Evolutionary conservation across 2,329 filamentous ascomycete genomes (phyloP).

Genomic region (Pseudogymnoascus sp.): DNA sequence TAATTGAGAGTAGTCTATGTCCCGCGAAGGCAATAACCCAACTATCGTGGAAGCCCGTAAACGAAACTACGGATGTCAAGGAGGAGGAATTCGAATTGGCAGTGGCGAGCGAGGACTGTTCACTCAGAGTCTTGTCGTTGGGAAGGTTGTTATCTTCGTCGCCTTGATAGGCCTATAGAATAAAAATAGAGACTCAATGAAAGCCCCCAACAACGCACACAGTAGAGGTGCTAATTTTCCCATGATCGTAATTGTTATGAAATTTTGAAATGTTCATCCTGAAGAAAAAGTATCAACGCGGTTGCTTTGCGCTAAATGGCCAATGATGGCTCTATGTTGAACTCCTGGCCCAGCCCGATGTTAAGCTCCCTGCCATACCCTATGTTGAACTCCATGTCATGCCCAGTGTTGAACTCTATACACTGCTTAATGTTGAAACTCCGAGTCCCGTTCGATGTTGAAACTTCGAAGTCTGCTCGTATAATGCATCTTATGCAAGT

Average conservation of each 20-base stretch:
- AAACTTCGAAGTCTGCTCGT: constrained; percentile 9
- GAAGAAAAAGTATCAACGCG: neutral
- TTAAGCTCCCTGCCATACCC: neutral
- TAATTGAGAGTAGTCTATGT: constrained; percentile 35
- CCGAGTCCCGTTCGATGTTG: constrained; percentile 4
- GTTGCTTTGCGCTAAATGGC: constrained; percentile 1
- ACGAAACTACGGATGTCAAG: constrained; percentile 11
- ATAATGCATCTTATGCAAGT: constrained; percentile 3
- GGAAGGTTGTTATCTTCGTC: neutral
- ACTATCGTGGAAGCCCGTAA: constrained; percentile 57
- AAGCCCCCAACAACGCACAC: neutral
- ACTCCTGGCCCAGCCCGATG: neutral
- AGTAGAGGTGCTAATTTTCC: neutral
- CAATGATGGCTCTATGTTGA: constrained; percentile 3
- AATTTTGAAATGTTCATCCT: neutral
- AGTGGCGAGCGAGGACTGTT: constrained; percentile 47
- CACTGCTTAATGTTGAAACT: constrained; percentile 4
- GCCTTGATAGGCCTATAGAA: neutral
- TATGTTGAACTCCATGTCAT: constrained; percentile 8
- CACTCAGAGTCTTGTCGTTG: constrained; percentile 47
- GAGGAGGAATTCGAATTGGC: constrained; percentile 20
- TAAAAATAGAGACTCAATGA: neutral
- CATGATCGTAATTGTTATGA: neutral
- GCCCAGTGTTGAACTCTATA: constrained; percentile 8
- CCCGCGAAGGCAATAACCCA: constrained; percentile 35